These are phyloP conservation scores for Silene noctiflora DNA, from an alignment of 179 eudicot genomes.

Conservation along the genomic window DNA sequence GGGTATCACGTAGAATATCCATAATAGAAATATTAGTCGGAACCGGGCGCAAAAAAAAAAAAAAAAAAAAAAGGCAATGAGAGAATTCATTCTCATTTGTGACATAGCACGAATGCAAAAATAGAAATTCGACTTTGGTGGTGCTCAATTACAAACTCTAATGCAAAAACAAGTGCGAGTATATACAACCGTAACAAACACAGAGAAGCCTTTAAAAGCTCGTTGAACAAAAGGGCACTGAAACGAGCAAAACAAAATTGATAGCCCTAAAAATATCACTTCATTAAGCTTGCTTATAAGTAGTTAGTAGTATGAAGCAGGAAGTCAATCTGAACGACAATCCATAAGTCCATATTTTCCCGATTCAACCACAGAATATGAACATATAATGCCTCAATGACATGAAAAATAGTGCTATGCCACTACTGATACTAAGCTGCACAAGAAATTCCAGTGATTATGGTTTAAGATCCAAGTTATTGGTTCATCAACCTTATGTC, in stretches of 20 bases:
- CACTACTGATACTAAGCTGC: constrained; percentile 20
- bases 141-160: too few relatives aligned
- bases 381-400: constrained; percentile 1
- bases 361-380: constrained; percentile 15
- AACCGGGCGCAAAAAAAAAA: too few relatives aligned
- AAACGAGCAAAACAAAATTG: not conserved
- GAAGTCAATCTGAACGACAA: constrained; percentile 8
- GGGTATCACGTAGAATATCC: too few relatives aligned
- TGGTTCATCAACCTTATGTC: constrained; percentile 20
- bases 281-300: constrained; percentile 1
- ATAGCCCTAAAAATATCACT: not conserved
- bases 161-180: too few relatives aligned
- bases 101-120: too few relatives aligned
- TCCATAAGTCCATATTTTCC: not conserved
- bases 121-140: too few relatives aligned
- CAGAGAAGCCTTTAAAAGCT: too few relatives aligned
- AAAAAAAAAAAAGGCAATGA: too few relatives aligned
- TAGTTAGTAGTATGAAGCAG: not conserved
- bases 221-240: not conserved
- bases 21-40: too few relatives aligned
- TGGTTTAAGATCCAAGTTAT: not conserved
- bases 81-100: too few relatives aligned
- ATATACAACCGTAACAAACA: too few relatives aligned
- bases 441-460: constrained; percentile 16
- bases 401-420: not conserved